A percentile compares a stretch with the other conserved stretches of the same genome.
phyloP scores from a whole-genome alignment of 148 eudicot species.

The Hydrangea macrophylla region DNA sequence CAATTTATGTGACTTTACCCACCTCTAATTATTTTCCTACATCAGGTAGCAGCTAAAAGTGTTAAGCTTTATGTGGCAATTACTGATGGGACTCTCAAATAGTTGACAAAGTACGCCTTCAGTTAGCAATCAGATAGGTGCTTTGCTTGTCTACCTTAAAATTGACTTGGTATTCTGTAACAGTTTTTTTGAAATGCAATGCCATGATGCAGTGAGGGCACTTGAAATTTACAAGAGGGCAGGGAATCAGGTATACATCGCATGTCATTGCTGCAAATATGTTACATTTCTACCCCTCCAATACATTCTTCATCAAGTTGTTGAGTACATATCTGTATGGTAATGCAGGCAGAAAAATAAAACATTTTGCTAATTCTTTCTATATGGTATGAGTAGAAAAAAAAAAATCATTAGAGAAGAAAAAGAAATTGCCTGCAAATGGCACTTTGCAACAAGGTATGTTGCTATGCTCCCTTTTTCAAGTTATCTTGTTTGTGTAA shows the following conservation, averaged over 20 bases:
- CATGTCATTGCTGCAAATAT: no score
- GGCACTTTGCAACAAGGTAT: no score
- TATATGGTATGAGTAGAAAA: no score
- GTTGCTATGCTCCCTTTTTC: no score
- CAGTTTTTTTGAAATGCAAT: constrained; percentile 40
- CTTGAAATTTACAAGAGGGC: constrained; percentile 33
- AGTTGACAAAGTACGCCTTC: constrained; percentile 30
- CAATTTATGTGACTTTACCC: background rate
- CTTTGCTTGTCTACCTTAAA: background rate
- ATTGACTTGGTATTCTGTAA: constrained; percentile 8
- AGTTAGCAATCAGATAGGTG: constrained; percentile 1
- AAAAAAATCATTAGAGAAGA: no score
- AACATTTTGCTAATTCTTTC: no score
- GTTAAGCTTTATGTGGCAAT: constrained; percentile 28
- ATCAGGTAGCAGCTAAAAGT: constrained; percentile 37
- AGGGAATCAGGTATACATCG: constrained; percentile 23
- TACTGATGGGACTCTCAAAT: constrained; percentile 30
- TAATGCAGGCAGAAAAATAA: no score
- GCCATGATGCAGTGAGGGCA: constrained; percentile 30
- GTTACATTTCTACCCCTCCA: no score
- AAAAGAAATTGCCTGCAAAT: no score
- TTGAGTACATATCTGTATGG: no score
- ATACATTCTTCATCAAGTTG: no score
- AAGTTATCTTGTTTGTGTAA: no score
- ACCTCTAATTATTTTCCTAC: constrained; percentile 1